phyloP scores from a whole-genome alignment of 495 filamentous ascomycete species.

The Penicillium salamii region DNA sequence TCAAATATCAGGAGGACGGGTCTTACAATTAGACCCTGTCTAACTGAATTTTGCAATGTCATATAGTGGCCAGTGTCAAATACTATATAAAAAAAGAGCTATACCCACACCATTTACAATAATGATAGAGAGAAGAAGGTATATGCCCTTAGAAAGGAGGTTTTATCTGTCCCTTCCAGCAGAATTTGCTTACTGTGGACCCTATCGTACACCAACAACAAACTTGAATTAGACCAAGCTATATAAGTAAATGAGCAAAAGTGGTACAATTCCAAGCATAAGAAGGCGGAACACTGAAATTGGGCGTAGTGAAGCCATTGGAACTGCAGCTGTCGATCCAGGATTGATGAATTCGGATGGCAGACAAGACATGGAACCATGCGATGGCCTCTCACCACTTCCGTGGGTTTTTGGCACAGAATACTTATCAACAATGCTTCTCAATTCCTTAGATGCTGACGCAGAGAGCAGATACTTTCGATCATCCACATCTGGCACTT shows the following conservation, averaged over 20 bases:
- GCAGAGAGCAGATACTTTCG: not conserved
- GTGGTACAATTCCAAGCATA: slow-evolving; percentile 2
- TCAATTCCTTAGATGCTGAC: slow-evolving; percentile 3
- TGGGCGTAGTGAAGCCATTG: not conserved
- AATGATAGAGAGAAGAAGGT: no score
- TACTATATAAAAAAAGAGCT: no score
- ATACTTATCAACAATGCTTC: not conserved
- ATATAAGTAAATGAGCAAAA: not conserved
- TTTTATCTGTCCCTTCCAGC: no score
- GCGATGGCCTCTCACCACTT: slow-evolving; percentile 1
- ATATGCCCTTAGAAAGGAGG: no score
- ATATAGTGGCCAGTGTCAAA: no score
- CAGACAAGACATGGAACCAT: slow-evolving; percentile 1
- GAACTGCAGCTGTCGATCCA: not conserved
- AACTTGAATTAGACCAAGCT: not conserved
- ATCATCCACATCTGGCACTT: slow-evolving; percentile 4
- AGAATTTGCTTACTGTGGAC: no score
- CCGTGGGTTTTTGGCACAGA: not conserved
- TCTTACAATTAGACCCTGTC: no score
- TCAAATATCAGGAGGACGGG: no score
- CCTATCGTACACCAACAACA: no score
- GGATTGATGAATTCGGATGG: not conserved
- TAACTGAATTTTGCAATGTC: no score
- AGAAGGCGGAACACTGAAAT: slow-evolving; percentile 1
- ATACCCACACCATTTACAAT: no score